Percentiles rank a stretch among this genome's conserved stretches.
Conservation (phyloP, 192 early-diverging fungal species). For the Backusella mclennaniae region DNA sequence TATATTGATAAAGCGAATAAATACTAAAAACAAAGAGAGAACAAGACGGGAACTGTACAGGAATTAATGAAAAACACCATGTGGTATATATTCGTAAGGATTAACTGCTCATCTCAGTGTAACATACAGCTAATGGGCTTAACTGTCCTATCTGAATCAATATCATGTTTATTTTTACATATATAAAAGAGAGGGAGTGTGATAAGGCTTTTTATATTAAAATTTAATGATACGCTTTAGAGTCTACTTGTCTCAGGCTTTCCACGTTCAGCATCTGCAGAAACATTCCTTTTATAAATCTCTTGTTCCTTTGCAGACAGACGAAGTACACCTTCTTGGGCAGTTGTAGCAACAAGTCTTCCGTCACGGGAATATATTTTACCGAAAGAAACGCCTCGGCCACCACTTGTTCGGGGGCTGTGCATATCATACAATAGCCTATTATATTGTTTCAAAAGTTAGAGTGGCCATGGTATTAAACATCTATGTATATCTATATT, state of each 20-base stretch:
- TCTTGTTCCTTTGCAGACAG: constrained; percentile 10
- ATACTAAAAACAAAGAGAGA: too few relatives aligned
- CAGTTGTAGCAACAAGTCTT: constrained; percentile 70
- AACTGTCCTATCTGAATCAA: too few relatives aligned
- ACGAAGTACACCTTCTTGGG: constrained; percentile 84
- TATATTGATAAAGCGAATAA: too few relatives aligned
- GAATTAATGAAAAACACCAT: too few relatives aligned
- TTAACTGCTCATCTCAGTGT: too few relatives aligned
- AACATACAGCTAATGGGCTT: too few relatives aligned
- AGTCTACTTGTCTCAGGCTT: neutral
- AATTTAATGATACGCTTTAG: neutral
- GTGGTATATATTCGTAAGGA: too few relatives aligned
- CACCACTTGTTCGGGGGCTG: constrained; percentile 60
- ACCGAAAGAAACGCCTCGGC: constrained; percentile 77
- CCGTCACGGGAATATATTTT: constrained; percentile 78
- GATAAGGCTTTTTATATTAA: neutral
- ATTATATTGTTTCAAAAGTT: neutral
- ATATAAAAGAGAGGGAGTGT: too few relatives aligned
- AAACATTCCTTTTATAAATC: constrained; percentile 5
- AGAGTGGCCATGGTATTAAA: neutral
- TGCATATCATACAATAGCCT: constrained; percentile 80
- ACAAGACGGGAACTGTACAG: too few relatives aligned
- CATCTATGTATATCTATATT: constrained; percentile 19
- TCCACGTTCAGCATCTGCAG: neutral
- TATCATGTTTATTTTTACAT: too few relatives aligned